Evolutionary conservation across 2,329 filamentous ascomycete genomes (phyloP).

Genomic region (Apiospora phragmitis): DNA sequence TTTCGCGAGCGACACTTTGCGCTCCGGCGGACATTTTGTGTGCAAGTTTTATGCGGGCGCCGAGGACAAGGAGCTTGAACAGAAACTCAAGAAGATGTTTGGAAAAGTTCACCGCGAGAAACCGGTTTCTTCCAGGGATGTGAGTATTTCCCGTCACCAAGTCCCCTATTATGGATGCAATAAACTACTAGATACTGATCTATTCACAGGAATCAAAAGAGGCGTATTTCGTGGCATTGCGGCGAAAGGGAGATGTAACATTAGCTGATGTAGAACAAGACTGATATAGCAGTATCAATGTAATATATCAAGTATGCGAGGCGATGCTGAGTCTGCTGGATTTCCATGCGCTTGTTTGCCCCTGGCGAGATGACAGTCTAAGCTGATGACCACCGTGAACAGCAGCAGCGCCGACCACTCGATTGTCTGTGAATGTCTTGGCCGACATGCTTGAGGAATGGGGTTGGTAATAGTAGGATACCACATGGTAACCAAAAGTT

Average conservation of each 20-base stretch:
- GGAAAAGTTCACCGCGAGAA: constrained; percentile 82
- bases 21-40: constrained; percentile 82
- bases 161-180: neutral
- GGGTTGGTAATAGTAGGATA: neutral
- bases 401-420: neutral
- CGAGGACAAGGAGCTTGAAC: constrained; percentile 81
- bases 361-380: neutral
- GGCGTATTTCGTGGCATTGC: constrained; percentile 79
- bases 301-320: neutral
- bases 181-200: constrained; percentile 5
- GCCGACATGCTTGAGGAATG: neutral
- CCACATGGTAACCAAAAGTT: neutral
- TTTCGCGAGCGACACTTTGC: constrained; percentile 84
- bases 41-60: constrained; percentile 96
- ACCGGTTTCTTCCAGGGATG: constrained; percentile 84
- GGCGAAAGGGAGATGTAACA: constrained; percentile 56
- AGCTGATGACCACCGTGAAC: neutral
- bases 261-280: constrained; percentile 15
- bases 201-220: constrained; percentile 75
- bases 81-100: constrained; percentile 74
- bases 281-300: neutral
- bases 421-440: neutral
- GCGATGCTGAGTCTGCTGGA: neutral
- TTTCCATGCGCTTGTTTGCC: neutral
- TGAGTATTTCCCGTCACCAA: constrained; percentile 43